A percentile compares a stretch with the other conserved stretches of the same genome.
phyloP scores from a whole-genome alignment of 2,329 filamentous ascomycete species.

The Aureobasidium subglaciale region DNA sequence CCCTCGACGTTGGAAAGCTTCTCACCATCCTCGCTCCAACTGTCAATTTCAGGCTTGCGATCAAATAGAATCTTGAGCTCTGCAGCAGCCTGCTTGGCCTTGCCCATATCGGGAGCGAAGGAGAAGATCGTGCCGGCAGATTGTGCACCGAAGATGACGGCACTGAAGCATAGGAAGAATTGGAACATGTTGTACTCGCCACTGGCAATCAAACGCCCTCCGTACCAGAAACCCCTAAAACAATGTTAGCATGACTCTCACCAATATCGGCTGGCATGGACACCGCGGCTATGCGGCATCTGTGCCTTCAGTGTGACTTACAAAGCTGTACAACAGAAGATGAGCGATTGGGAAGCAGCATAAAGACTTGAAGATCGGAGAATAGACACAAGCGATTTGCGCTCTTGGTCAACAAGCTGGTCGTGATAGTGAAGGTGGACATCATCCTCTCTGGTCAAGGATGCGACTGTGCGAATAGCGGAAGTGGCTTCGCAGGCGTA shows the following conservation, averaged over 20 bases:
- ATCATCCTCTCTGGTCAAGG: constrained; percentile 78
- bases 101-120: constrained; percentile 87
- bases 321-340: constrained; percentile 74
- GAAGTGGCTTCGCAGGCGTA: constrained; percentile 92
- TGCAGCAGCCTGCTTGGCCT: constrained; percentile 76
- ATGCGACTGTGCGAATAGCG: constrained; percentile 87
- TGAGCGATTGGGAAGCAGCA: constrained; percentile 73
- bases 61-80: constrained; percentile 81
- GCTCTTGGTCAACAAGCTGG: constrained; percentile 60
- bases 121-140: constrained; percentile 85
- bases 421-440: constrained; percentile 65
- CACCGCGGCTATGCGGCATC: no score
- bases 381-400: constrained; percentile 63
- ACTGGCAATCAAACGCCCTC: constrained; percentile 65
- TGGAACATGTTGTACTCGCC: constrained; percentile 70
- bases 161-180: constrained; percentile 86
- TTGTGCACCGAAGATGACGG: constrained; percentile 86
- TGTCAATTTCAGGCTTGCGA: constrained; percentile 71
- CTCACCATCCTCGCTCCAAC: constrained; percentile 66
- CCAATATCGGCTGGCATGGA: no score
- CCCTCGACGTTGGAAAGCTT: constrained; percentile 60
- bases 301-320: no score
- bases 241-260: no score
- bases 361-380: constrained; percentile 72
- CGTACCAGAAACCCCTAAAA: no score